A percentile compares a stretch with the other conserved stretches of the same genome.
These are phyloP conservation scores for Hemisphaericaspora xylofermentans DNA, from an alignment of 1,139 yeast genomes.

Conservation along the genomic window DNA sequence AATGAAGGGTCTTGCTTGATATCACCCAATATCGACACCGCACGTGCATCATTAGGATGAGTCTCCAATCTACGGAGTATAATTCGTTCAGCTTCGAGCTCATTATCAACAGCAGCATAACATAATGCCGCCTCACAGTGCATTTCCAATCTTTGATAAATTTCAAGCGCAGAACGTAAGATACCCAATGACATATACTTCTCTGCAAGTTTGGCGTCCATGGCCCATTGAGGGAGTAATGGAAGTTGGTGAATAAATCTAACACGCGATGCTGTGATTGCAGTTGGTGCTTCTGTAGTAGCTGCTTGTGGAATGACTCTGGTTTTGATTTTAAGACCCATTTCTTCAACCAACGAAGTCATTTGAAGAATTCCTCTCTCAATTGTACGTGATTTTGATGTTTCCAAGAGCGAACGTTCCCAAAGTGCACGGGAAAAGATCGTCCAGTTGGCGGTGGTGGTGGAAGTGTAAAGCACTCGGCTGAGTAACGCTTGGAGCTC, in stretches of 20 bases:
- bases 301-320: constrained; percentile 55
- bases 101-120: constrained; percentile 83
- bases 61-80: constrained; percentile 52
- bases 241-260: constrained; percentile 74
- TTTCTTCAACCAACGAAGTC: constrained; percentile 88
- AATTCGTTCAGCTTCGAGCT: constrained; percentile 60
- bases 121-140: constrained; percentile 87
- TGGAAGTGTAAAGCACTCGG: constrained; percentile 60
- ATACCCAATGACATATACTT: constrained; percentile 86
- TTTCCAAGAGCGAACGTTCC: constrained; percentile 85
- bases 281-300: constrained; percentile 20
- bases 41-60: constrained; percentile 78
- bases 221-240: constrained; percentile 79
- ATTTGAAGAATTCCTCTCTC: constrained; percentile 94
- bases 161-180: constrained; percentile 82
- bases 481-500: constrained; percentile 74
- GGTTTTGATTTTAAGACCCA: constrained; percentile 67
- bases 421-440: constrained; percentile 82
- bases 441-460: constrained; percentile 63
- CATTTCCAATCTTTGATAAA: constrained; percentile 77
- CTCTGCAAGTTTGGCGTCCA: constrained; percentile 84
- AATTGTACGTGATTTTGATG: constrained; percentile 77
- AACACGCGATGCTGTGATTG: constrained; percentile 52
- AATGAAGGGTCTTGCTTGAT: constrained; percentile 69
- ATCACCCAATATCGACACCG: constrained; percentile 84